Evolutionary conservation across 768 basidiomycete species (phyloP).

Genomic region (Clitopilus hobsonii): DNA sequence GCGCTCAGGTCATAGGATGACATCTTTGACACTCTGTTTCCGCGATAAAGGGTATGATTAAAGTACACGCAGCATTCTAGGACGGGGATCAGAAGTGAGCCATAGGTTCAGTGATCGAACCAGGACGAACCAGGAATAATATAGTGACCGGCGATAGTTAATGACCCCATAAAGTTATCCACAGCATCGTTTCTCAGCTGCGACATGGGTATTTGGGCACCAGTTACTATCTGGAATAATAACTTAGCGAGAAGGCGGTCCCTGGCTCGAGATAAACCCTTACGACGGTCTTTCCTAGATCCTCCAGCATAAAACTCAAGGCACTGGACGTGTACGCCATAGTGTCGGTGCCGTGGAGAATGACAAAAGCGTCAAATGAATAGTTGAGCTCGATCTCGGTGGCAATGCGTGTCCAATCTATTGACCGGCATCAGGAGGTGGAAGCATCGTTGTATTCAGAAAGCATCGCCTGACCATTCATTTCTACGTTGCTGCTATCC

Average conservation of each 20-base stretch:
- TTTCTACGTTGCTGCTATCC: slow-evolving; percentile 88
- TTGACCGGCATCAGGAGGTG: not conserved
- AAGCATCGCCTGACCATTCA: slow-evolving; percentile 45
- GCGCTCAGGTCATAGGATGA: slow-evolving; percentile 83
- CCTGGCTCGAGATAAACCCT: slow-evolving; percentile 5
- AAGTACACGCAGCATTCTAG: slow-evolving; percentile 90
- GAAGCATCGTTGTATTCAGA: slow-evolving; percentile 1
- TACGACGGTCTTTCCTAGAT: slow-evolving; percentile 89
- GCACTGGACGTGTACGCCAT: slow-evolving; percentile 90
- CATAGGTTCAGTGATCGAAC: not conserved
- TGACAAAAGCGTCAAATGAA: slow-evolving; percentile 85
- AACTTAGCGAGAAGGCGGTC: not conserved
- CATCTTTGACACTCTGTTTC: slow-evolving; percentile 77
- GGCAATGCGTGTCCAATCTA: slow-evolving; percentile 89
- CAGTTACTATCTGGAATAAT: slow-evolving; percentile 71
- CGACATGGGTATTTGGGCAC: slow-evolving; percentile 90
- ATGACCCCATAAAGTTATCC: slow-evolving; percentile 86
- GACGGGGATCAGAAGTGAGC: slow-evolving; percentile 2
- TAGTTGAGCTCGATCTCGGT: slow-evolving; percentile 94
- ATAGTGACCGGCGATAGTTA: slow-evolving; percentile 86
- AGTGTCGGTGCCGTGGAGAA: slow-evolving; percentile 89
- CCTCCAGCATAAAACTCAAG: slow-evolving; percentile 86
- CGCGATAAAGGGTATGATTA: slow-evolving; percentile 84
- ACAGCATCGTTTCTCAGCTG: slow-evolving; percentile 92
- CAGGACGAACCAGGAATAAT: slow-evolving; percentile 73